These are phyloP conservation scores for Lachnellula occidentalis DNA, from an alignment of 2,329 filamentous ascomycete genomes.

Conservation along the genomic window DNA sequence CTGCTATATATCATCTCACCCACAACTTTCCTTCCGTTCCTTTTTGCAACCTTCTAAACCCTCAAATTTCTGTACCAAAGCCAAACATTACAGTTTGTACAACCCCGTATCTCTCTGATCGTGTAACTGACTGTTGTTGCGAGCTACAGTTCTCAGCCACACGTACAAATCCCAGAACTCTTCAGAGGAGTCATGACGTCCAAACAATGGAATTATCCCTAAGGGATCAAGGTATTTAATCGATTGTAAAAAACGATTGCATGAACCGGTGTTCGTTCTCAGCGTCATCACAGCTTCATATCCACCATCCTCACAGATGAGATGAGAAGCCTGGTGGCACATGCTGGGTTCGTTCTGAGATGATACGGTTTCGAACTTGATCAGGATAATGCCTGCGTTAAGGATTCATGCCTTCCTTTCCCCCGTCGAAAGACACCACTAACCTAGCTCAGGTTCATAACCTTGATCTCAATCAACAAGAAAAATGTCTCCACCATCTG, in stretches of 20 bases:
- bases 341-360: constrained; percentile 59
- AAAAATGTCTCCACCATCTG: constrained; percentile 75
- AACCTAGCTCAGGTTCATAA: constrained; percentile 37
- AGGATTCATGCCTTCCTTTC: constrained; percentile 82
- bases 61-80: not conserved
- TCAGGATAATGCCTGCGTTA: constrained; percentile 99
- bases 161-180: constrained; percentile 22
- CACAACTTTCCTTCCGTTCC: not conserved
- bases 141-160: constrained; percentile 5
- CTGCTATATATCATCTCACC: constrained; percentile 2
- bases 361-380: constrained; percentile 91
- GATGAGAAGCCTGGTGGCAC: constrained; percentile 22
- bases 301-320: constrained; percentile 27
- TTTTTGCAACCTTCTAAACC: not conserved
- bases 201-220: constrained; percentile 30
- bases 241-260: constrained; percentile 43
- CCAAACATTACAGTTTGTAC: not conserved
- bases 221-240: constrained; percentile 32
- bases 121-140: not conserved
- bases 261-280: constrained; percentile 61
- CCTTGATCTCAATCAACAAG: constrained; percentile 29
- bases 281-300: constrained; percentile 27
- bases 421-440: constrained; percentile 33
- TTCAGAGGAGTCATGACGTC: constrained; percentile 26
- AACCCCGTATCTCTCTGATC: not conserved